Evolutionary conservation across 257 asterid species (phyloP), one percentile per base, ranked within the genome.

Genomic region (Leonotis leonurus): DNA sequence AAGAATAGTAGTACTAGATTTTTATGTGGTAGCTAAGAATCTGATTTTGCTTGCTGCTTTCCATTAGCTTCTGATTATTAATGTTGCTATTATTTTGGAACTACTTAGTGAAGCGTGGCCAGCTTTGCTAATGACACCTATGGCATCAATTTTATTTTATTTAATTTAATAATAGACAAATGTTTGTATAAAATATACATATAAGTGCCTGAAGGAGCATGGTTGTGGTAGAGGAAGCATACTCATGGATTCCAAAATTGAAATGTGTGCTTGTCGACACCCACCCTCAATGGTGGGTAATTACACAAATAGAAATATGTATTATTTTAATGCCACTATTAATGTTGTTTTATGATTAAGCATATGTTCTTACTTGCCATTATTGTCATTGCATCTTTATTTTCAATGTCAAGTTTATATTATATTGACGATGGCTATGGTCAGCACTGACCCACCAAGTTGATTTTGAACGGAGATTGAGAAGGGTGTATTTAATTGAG

Each of bases 1-100:
- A 54, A 4, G 46, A 48, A 37, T 11, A 40, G 60, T 56, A 48
- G 7, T 22, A n/a, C n/a, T 11, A 39, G 41, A 64, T 35, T 62
- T 51, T 32, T 70, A 73, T 73, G 62, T 67, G 75, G 75, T 64
- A 74, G 69, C 58, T 61, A 56, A 67, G 70, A 60, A 73, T 53
- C 37, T 17, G 77, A 72, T 66, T 60, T 67, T 66, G 65, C 10
- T 60, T 40, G 73, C 36, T 3, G 10, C 16, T 45, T 61, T 55
- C 36, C 11, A 30, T 25, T 25, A 29, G 32, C 26, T 24, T 26
- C 22, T 46, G 8, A 25, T 45, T 43, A 14, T 27, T 6, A 26
- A n/a, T n/a, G n/a, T n/a, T n/a, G n/a, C n/a, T n/a, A n/a, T n/a
- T n/a, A n/a, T n/a, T n/a, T 46, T 62, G 71, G 71, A 49, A 45